Conservation (phyloP, 2,329 filamentous ascomycete species). For the Monosporascus sp. region DNA sequence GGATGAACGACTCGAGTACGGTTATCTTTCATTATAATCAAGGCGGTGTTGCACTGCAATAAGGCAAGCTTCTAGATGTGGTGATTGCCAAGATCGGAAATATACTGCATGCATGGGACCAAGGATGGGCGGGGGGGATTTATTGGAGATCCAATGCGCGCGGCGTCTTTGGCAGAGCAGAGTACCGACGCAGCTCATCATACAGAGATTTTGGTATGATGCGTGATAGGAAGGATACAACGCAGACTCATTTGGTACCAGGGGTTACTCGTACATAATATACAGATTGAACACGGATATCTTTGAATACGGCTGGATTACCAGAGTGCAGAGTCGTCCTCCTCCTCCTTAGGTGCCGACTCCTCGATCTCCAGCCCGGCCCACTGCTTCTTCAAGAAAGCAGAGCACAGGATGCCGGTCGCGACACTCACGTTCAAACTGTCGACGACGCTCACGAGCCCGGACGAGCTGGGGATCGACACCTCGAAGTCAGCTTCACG, state of each 20-base stretch:
- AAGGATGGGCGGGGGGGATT: neutral
- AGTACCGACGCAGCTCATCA: no score
- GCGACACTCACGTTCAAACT: slow-evolving; percentile 94
- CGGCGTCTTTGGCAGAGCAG: no score
- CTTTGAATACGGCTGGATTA: slow-evolving; percentile 7
- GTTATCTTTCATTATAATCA: no score
- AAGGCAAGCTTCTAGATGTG: slow-evolving; percentile 8
- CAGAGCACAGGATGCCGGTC: slow-evolving; percentile 66
- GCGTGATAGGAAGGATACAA: neutral
- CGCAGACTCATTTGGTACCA: neutral
- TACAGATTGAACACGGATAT: slow-evolving; percentile 4
- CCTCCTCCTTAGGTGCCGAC: slow-evolving; percentile 6
- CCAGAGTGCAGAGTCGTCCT: slow-evolving; percentile 13
- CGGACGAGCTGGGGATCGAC: slow-evolving; percentile 56
- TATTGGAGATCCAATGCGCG: neutral
- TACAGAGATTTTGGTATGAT: no score
- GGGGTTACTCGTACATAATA: neutral
- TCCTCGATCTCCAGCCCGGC: slow-evolving; percentile 15
- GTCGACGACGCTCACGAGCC: slow-evolving; percentile 59
- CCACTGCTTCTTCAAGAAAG: slow-evolving; percentile 51
- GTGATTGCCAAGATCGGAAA: slow-evolving; percentile 1
- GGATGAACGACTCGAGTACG: no score
- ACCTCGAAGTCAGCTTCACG: slow-evolving; percentile 60
- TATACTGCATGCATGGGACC: neutral
- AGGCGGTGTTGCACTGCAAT: neutral